A percentile compares a stretch with the other conserved stretches of the same genome.
Evolutionary conservation across 1,139 yeast genomes (phyloP).

Genomic region (Suhomyces guaymorum): DNA sequence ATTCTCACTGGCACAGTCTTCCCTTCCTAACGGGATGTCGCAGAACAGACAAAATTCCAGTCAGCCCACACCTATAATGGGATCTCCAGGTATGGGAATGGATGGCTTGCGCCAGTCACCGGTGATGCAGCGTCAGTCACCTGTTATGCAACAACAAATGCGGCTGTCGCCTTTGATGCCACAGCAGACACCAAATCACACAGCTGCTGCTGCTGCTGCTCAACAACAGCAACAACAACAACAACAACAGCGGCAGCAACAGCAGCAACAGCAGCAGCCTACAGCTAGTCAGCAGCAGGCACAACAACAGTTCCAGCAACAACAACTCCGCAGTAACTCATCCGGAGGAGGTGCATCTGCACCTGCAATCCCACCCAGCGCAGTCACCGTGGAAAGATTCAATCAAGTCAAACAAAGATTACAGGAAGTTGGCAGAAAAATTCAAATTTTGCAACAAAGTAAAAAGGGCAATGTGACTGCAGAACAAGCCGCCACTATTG

Average conservation of each 20-base stretch:
- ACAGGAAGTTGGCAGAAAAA: slow-evolving; percentile 46
- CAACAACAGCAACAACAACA: slow-evolving; percentile 10
- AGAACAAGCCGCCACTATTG: slow-evolving; percentile 35
- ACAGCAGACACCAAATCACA: slow-evolving; percentile 8
- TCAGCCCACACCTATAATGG: slow-evolving; percentile 17
- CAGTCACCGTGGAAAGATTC: slow-evolving; percentile 43
- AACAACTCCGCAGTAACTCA: slow-evolving; percentile 6
- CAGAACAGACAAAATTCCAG: slow-evolving; percentile 14
- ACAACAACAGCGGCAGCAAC: slow-evolving; percentile 5
- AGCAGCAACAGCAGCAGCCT: slow-evolving; percentile 2
- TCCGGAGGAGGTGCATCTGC: slow-evolving; percentile 4
- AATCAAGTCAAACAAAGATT: slow-evolving; percentile 42
- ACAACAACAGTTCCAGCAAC: slow-evolving; percentile 14
- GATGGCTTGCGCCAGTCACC: slow-evolving; percentile 17
- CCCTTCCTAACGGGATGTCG: slow-evolving; percentile 6
- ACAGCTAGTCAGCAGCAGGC: slow-evolving; percentile 10
- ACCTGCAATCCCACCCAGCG: slow-evolving; percentile 25
- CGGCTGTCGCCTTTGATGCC: slow-evolving; percentile 12
- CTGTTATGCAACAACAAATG: slow-evolving; percentile 11
- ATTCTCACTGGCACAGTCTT: slow-evolving; percentile 8
- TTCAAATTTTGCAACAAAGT: slow-evolving; percentile 33
- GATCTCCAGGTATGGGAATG: slow-evolving; percentile 9
- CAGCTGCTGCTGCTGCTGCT: slow-evolving; percentile 13
- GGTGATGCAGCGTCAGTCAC: slow-evolving; percentile 14
- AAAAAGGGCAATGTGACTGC: slow-evolving; percentile 32